phyloP scores from a whole-genome alignment of 1,284 basidiomycete species.

The Sanguinoderma infundibulare region DNA sequence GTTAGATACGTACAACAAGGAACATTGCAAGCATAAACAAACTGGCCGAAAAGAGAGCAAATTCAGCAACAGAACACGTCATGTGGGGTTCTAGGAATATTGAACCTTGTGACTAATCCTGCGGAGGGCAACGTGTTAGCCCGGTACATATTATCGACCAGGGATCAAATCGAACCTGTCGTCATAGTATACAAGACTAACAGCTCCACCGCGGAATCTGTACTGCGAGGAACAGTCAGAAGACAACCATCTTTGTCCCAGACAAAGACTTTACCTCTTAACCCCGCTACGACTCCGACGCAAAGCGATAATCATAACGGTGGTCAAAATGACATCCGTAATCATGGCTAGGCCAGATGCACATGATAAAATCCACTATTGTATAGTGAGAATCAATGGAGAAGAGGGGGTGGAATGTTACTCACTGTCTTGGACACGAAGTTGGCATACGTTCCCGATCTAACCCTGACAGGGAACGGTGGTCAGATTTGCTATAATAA shows the following conservation, averaged over 20 bases:
- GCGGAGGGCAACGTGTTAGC: too few relatives aligned
- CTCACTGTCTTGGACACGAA: neutral
- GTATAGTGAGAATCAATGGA: neutral
- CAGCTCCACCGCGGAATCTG: neutral
- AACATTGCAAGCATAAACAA: neutral
- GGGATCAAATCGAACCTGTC: too few relatives aligned
- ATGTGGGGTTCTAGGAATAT: neutral
- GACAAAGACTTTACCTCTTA: neutral
- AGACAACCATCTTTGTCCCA: neutral
- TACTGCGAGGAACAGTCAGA: neutral
- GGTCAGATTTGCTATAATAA: too few relatives aligned
- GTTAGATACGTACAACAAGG: neutral
- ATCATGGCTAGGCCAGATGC: neutral
- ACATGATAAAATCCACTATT: neutral
- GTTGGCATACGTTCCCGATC: too few relatives aligned
- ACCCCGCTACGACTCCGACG: neutral
- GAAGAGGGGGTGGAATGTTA: neutral
- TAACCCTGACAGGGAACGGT: too few relatives aligned
- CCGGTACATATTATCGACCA: too few relatives aligned
- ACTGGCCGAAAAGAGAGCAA: neutral
- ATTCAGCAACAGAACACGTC: neutral
- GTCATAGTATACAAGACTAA: neutral
- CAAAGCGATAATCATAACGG: neutral
- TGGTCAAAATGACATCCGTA: neutral
- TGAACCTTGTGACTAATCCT: neutral